phyloP scores from a whole-genome alignment of 148 eudicot genomes.

The Agrostemma githago region DNA sequence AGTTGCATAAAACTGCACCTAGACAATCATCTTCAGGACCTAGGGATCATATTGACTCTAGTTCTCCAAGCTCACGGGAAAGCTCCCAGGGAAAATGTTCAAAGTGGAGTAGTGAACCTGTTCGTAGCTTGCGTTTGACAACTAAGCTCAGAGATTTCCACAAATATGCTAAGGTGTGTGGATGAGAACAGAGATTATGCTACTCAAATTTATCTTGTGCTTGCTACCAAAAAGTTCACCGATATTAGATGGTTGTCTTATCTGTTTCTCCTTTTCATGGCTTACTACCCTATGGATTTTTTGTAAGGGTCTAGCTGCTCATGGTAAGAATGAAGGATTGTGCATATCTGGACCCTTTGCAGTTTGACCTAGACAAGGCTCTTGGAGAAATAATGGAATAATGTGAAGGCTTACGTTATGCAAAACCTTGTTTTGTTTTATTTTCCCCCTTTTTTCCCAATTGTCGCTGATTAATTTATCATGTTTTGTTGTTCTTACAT shows the following conservation, averaged over 20 bases:
- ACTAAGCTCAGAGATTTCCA: conserved; percentile 92
- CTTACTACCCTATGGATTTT: no score
- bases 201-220: background rate
- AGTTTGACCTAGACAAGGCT: no score
- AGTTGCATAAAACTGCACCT: conserved; percentile 40
- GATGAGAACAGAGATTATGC: background rate
- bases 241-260: no score
- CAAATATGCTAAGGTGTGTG: conserved; percentile 82
- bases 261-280: no score
- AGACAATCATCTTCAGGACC: conserved; percentile 51
- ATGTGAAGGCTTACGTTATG: no score
- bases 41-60: conserved; percentile 54
- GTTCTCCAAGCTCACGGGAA: conserved; percentile 68
- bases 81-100: conserved; percentile 55
- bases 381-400: no score
- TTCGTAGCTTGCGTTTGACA: conserved; percentile 74
- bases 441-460: background rate
- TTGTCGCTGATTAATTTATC: background rate
- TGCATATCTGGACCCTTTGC: no score
- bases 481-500: background rate
- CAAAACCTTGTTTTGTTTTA: no score
- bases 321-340: no score
- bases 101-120: conserved; percentile 70
- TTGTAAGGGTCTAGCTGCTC: no score
- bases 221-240: background rate